Base-by-base conservation (phyloP, 2,329 filamentous ascomycete genomes). In the Arthrobotrys pseudoclavata region DNA sequence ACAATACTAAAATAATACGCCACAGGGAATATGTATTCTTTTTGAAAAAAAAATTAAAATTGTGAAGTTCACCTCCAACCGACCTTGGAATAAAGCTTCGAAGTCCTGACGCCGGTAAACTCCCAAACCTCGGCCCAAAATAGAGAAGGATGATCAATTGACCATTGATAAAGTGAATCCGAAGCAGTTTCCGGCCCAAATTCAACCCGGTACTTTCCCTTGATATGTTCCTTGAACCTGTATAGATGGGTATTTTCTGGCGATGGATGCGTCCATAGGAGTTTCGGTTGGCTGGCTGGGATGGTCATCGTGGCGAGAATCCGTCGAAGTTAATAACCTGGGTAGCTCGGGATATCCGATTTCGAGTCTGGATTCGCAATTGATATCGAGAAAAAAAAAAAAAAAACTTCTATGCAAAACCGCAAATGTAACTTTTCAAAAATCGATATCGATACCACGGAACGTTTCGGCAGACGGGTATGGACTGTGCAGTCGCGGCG, bases 121-220 rank as follows among this genome's bases (percentile, higher is more conserved):
- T 92, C 86, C 94, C 94, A 97, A 9, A 93, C 88, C 69, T 94
- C 91, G 61, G 88, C 89, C 95, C 95, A 98, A 83, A 97, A 97
- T 0, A 87, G 85, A 24, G 89, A 87, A 6, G 93, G 87, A 80
- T 95, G 87, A 6, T 91, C 88, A 79, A 96, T 87, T 80, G 93
- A 97, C 95, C 95, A 98, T 82, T 88, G 85, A 85, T 95, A 92
- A 7, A 98, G 87, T n/a, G 89, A 89, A 20, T 90, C 85, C 79
- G 86, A 89, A 18, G 86, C 83, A 55, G 96, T 86, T 22, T 86
- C 83, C 69, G 93, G 83, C 10, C 85, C 84, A 82, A 94, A 88
- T 81, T 91, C 91, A 78, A 87, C 83, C 83, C 91, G 93, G 79
- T 81, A 79, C 66, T 80, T 80, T 34, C 78, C 45, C 18, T 79